Evolutionary conservation across 1,284 basidiomycete species (phyloP).

Genomic region (Ganoderma sinense): DNA sequence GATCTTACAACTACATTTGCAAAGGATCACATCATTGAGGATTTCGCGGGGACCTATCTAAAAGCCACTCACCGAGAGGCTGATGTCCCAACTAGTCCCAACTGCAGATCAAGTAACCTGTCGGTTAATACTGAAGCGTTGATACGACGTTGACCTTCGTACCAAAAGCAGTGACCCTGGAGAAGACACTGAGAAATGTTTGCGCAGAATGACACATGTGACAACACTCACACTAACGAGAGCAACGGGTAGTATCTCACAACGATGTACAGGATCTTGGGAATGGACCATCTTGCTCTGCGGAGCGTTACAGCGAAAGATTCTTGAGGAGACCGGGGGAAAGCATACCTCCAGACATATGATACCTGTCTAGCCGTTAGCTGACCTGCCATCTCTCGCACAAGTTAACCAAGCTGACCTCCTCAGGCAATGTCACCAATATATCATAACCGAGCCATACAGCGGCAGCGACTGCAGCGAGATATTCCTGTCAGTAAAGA

Average conservation of each 20-base stretch:
- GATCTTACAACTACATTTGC: not conserved
- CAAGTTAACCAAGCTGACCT: constrained; percentile 11
- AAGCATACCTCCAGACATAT: constrained; percentile 20
- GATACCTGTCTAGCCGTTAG: constrained; percentile 6
- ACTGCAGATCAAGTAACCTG: constrained; percentile 2
- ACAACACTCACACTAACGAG: constrained; percentile 19
- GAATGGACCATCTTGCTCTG: constrained; percentile 23
- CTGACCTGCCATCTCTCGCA: not conserved
- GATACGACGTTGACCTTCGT: not conserved
- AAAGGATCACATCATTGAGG: not conserved
- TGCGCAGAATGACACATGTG: not conserved
- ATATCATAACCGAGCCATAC: constrained; percentile 25
- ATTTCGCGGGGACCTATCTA: not conserved
- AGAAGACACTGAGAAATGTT: not conserved
- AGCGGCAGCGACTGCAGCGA: constrained; percentile 13
- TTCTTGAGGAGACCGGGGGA: not conserved
- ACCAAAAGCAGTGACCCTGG: not conserved
- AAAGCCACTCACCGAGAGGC: not conserved
- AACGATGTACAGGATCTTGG: constrained; percentile 22
- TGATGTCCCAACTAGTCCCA: not conserved
- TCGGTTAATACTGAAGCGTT: not conserved
- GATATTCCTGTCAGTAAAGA: not conserved
- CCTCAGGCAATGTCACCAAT: constrained; percentile 16
- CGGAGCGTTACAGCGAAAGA: not conserved
- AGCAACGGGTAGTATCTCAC: constrained; percentile 24